These are phyloP conservation scores for Canavalia ensiformis DNA, from an alignment of 306 rosid species.

Conservation along the genomic window DNA sequence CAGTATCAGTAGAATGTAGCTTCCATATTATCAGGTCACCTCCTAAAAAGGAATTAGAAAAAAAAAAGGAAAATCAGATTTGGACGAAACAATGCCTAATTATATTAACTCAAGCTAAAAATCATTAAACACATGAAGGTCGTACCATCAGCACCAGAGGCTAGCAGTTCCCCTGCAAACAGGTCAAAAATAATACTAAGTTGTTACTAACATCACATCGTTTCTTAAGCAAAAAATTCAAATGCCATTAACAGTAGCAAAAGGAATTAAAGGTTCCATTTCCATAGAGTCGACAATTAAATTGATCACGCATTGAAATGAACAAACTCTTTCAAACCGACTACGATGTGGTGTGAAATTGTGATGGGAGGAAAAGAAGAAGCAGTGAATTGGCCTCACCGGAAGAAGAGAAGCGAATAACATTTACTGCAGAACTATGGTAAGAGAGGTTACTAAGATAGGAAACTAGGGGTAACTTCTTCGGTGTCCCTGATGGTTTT, in stretches of 20 bases:
- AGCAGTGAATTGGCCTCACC: constrained; percentile 56
- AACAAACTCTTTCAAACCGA: too few species aligned
- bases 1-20: constrained; percentile 66
- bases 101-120: constrained; percentile 30
- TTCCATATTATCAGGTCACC: constrained; percentile 89
- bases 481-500: constrained; percentile 59
- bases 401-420: constrained; percentile 81
- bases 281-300: neutral
- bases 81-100: neutral
- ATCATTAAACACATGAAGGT: constrained; percentile 19
- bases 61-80: neutral
- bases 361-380: neutral
- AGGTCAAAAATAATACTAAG: neutral
- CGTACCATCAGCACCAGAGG: constrained; percentile 93
- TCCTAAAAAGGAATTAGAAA: constrained; percentile 53
- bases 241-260: constrained; percentile 3
- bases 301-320: too few species aligned
- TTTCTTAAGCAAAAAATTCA: neutral
- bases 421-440: constrained; percentile 85
- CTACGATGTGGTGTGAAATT: too few species aligned
- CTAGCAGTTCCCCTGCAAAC: constrained; percentile 83
- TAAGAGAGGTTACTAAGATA: constrained; percentile 76
- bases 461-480: constrained; percentile 72
- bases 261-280: neutral
- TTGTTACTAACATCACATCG: constrained; percentile 29